Evolutionary conservation across 1,284 basidiomycete species (phyloP).

Genomic region (Pseudozyma sp.): DNA sequence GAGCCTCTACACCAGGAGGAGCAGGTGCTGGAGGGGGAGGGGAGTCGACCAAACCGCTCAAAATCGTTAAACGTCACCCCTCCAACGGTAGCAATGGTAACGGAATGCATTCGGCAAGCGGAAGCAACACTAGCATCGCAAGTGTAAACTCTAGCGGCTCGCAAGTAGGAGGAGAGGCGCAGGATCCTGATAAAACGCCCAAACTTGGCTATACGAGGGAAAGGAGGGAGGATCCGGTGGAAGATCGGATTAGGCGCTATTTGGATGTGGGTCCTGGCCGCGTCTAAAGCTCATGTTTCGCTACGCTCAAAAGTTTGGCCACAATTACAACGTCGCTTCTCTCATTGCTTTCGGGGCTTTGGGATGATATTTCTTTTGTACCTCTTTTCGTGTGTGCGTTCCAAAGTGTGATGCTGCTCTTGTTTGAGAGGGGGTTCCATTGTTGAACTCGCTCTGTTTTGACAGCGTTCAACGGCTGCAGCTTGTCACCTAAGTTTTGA

Average conservation of each 20-base stretch:
- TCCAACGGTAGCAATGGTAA: background rate
- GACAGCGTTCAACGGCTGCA: no score
- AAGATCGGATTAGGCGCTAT: conserved; percentile 3
- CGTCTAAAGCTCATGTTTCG: background rate
- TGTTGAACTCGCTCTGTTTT: no score
- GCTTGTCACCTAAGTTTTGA: no score
- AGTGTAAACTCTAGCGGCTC: background rate
- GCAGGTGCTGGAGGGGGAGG: background rate
- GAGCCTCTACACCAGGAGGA: background rate
- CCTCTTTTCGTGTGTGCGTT: no score
- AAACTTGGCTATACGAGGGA: background rate
- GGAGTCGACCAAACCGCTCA: conserved; percentile 14
- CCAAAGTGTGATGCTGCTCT: no score
- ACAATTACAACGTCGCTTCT: no score
- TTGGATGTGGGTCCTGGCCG: background rate
- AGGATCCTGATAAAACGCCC: background rate
- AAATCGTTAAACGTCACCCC: conserved; percentile 17
- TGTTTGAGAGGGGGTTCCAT: no score
- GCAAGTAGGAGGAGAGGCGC: background rate
- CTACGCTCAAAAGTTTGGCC: no score
- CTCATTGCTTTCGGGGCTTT: no score
- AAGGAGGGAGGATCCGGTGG: background rate
- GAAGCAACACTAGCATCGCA: background rate
- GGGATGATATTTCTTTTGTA: no score
- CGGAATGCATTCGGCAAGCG: no score